phyloP scores from a whole-genome alignment of 1,284 basidiomycete genomes.

The Leccinum pallidistipes region DNA sequence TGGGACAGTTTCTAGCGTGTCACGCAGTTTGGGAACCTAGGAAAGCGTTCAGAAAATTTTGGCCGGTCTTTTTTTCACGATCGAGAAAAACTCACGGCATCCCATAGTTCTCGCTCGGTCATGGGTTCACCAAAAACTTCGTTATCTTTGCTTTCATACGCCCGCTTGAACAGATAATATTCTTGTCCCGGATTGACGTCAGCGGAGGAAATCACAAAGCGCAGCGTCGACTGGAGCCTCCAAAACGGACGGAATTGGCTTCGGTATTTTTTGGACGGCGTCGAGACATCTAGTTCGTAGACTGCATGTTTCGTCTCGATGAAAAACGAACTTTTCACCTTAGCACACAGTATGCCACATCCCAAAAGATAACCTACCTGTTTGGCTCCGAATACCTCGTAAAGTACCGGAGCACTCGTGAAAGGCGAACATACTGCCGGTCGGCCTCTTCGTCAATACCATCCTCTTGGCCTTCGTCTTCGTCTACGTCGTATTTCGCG shows the following conservation, averaged over 20 bases:
- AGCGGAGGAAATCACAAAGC: conserved; percentile 45
- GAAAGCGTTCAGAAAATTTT: background rate
- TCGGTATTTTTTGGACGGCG: conserved; percentile 47
- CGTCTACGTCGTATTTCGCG: conserved; percentile 39
- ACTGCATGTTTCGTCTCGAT: conserved; percentile 60
- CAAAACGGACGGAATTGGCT: conserved; percentile 50
- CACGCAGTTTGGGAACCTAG: conserved; percentile 36
- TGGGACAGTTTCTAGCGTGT: conserved; percentile 23
- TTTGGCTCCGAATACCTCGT: conserved; percentile 38
- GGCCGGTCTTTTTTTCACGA: background rate
- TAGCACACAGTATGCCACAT: background rate
- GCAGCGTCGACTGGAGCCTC: conserved; percentile 47
- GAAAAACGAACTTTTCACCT: conserved; percentile 45
- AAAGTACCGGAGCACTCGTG: conserved; percentile 34
- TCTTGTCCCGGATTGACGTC: conserved; percentile 27
- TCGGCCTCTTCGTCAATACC: conserved; percentile 31
- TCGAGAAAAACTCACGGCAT: conserved; percentile 37
- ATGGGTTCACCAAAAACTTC: conserved; percentile 42
- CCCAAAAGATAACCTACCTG: conserved; percentile 36
- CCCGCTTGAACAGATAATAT: conserved; percentile 35
- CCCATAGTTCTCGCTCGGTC: conserved; percentile 40
- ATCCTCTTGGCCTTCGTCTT: conserved; percentile 46
- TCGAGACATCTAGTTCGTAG: conserved; percentile 49
- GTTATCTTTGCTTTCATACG: conserved; percentile 36
- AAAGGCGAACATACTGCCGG: conserved; percentile 38